A percentile compares a stretch with the other conserved stretches of the same genome.
Conservation (phyloP, 352 stramenopile species). For the Pythium pyrilobum region DNA sequence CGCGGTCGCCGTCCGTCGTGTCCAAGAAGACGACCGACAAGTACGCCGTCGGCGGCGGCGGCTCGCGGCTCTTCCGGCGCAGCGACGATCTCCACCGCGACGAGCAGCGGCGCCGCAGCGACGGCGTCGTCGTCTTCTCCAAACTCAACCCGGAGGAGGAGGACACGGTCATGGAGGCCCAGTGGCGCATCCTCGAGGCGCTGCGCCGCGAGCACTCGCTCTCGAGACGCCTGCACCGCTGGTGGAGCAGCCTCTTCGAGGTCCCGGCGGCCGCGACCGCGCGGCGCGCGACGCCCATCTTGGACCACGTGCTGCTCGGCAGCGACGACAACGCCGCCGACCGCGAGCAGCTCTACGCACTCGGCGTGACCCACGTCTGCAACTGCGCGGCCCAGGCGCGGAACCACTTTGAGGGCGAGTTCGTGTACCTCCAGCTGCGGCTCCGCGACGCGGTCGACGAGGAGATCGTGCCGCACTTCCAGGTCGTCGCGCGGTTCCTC, state of each 20-base stretch:
- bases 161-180: slow-evolving; percentile 23
- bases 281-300: slow-evolving; percentile 16
- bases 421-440: slow-evolving; percentile 55
- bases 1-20: background rate
- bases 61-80: slow-evolving; percentile 29
- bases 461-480: slow-evolving; percentile 49
- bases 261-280: background rate
- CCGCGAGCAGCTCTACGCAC: slow-evolving; percentile 30
- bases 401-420: slow-evolving; percentile 65
- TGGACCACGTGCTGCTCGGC: slow-evolving; percentile 48
- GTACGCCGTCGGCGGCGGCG: slow-evolving; percentile 28
- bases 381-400: slow-evolving; percentile 45
- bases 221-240: background rate
- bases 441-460: slow-evolving; percentile 47
- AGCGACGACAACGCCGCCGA: slow-evolving; percentile 35
- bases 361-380: slow-evolving; percentile 57
- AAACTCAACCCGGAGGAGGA: slow-evolving; percentile 52
- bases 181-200: slow-evolving; percentile 17
- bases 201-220: slow-evolving; percentile 15
- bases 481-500: slow-evolving; percentile 47
- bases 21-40: slow-evolving; percentile 18
- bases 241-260: slow-evolving; percentile 13
- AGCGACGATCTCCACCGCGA: slow-evolving; percentile 36
- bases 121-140: slow-evolving; percentile 33
- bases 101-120: slow-evolving; percentile 20